A percentile compares a stretch with the other conserved stretches of the same genome.
Conservation (phyloP, 192 early-diverging fungal genomes). For the Umbelopsis sp. region DNA sequence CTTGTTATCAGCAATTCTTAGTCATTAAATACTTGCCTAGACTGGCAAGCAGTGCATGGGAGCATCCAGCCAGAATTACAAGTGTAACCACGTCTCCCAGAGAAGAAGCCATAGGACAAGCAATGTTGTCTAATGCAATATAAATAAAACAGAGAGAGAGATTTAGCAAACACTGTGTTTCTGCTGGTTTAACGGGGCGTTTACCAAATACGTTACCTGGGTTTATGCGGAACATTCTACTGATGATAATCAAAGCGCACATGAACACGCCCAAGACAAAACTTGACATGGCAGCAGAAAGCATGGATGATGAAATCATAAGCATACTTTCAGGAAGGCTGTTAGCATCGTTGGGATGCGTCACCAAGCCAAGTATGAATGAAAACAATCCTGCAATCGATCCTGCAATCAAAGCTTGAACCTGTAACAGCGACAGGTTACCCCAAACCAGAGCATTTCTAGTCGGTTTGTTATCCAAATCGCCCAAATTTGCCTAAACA, state of each 20-base stretch:
- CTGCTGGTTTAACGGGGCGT: not conserved
- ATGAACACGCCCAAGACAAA: slow-evolving; percentile 75
- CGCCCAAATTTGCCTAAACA: slow-evolving; percentile 65
- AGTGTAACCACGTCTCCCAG: slow-evolving; percentile 76
- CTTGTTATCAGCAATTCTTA: not conserved
- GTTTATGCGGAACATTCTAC: slow-evolving; percentile 67
- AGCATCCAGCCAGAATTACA: slow-evolving; percentile 59
- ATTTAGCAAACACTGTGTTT: not conserved
- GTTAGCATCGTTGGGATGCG: slow-evolving; percentile 48
- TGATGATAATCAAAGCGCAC: slow-evolving; percentile 65
- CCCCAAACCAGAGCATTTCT: slow-evolving; percentile 65
- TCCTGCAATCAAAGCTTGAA: slow-evolving; percentile 74
- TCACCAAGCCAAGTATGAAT: slow-evolving; percentile 56
- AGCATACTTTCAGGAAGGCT: slow-evolving; percentile 52
- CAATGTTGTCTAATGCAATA: slow-evolving; percentile 64
- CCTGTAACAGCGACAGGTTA: slow-evolving; percentile 74
- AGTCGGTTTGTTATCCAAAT: slow-evolving; percentile 54
- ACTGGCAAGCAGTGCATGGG: slow-evolving; percentile 49
- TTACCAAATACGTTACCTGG: slow-evolving; percentile 55
- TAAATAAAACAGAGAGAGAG: not conserved
- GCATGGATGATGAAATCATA: slow-evolving; percentile 66
- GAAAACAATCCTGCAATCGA: slow-evolving; percentile 73
- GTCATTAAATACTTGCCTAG: slow-evolving; percentile 44
- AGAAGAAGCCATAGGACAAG: slow-evolving; percentile 74
- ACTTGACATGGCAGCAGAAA: slow-evolving; percentile 70